These are phyloP conservation scores for Prunus davidiana DNA, from an alignment of 306 rosid species.

Conservation along the genomic window DNA sequence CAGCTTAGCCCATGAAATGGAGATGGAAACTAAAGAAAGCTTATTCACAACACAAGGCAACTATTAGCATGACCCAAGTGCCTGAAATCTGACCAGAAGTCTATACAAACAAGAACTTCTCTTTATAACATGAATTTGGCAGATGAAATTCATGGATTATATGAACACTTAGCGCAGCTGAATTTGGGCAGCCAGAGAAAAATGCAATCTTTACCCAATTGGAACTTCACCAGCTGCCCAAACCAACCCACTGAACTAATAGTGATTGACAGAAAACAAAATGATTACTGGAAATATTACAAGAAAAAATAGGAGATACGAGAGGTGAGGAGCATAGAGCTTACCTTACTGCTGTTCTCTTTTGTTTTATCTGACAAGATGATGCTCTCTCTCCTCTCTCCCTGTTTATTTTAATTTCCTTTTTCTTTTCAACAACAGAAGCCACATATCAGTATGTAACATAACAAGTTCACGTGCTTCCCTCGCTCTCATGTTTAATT, in stretches of 20 bases:
- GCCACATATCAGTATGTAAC: not conserved
- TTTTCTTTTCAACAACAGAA: not conserved
- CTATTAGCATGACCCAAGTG: not conserved
- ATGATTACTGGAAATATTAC: not conserved
- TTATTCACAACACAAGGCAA: not conserved
- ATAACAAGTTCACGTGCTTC: not conserved
- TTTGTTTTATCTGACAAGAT: slow-evolving; percentile 9
- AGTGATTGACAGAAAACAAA: not conserved
- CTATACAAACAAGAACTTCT: not conserved
- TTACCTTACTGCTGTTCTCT: slow-evolving; percentile 1
- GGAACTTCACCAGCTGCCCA: not conserved
- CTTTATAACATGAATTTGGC: not conserved
- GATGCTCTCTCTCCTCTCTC: slow-evolving; percentile 14
- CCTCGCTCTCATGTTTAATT: not conserved
- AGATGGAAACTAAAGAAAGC: not conserved
- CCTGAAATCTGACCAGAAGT: not conserved
- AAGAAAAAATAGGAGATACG: not conserved
- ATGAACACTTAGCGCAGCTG: slow-evolving; percentile 9
- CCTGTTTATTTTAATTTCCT: slow-evolving; percentile 11
- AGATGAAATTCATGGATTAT: not conserved
- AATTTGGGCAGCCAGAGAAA: slow-evolving; percentile 1
- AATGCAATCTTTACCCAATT: not conserved
- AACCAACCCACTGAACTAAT: not conserved
- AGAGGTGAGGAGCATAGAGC: slow-evolving; percentile 7
- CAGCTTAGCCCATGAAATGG: not conserved